phyloP scores from a whole-genome alignment of 73 alveolate genomes.

The Stentor roeselii region DNA sequence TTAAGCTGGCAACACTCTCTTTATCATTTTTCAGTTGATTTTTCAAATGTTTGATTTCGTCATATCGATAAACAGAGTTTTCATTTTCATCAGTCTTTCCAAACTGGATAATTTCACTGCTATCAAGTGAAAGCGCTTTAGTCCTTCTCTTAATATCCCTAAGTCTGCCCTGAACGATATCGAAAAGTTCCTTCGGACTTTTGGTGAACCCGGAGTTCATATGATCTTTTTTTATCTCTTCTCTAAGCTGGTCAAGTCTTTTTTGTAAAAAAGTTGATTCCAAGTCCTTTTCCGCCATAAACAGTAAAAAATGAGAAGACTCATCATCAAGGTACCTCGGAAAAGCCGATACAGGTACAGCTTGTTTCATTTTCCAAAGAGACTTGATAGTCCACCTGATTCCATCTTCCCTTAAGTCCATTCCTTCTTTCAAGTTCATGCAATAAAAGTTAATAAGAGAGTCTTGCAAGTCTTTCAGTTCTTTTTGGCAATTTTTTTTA shows the following conservation, averaged over 20 bases:
- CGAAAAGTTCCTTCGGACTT: not conserved
- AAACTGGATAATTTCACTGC: not conserved
- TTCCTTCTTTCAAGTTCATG: not conserved
- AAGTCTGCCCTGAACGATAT: not conserved
- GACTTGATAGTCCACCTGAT: not conserved
- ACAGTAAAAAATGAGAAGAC: not conserved
- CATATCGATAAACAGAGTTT: not conserved
- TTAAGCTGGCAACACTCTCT: not conserved
- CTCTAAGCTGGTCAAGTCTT: not conserved
- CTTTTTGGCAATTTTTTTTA: not conserved
- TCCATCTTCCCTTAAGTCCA: slow-evolving; percentile 3
- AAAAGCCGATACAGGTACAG: not conserved
- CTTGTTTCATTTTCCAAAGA: not conserved
- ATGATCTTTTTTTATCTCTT: not conserved
- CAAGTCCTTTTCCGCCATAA: not conserved
- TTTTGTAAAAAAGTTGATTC: not conserved
- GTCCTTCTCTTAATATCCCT: not conserved
- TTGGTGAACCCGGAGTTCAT: not conserved
- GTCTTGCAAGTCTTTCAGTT: not conserved
- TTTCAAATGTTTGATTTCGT: not conserved
- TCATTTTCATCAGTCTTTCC: not conserved
- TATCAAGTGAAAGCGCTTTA: too few species aligned
- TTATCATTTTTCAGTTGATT: not conserved
- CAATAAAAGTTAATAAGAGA: not conserved
- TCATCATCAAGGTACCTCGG: not conserved